These are phyloP conservation scores for Cordyceps cicadae DNA, from an alignment of 2,329 filamentous ascomycete species.

Conservation along the genomic window DNA sequence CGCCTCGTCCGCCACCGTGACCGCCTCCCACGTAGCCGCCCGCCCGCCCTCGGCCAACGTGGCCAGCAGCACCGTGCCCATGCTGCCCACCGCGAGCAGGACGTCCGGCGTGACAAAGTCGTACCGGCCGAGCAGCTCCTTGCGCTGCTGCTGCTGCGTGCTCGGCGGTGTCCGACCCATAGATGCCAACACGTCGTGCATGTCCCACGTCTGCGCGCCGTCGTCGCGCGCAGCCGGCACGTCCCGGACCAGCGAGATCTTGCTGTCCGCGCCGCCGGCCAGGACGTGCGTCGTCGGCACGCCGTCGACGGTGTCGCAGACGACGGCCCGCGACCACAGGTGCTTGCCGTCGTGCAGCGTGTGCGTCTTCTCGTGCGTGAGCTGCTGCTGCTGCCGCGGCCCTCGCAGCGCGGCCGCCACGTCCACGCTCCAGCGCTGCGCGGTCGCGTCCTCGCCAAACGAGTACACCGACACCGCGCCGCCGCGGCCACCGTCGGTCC, in stretches of 20 bases:
- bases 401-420: background rate
- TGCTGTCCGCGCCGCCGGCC: conserved; percentile 82
- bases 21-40: conserved; percentile 35
- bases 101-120: conserved; percentile 47
- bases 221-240: background rate
- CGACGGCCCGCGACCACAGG: conserved; percentile 65
- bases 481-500: background rate
- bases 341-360: conserved; percentile 77
- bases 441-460: conserved; percentile 76
- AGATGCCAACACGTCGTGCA: conserved; percentile 23
- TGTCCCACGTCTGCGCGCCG: conserved; percentile 20
- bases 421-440: conserved; percentile 60
- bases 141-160: conserved; percentile 11
- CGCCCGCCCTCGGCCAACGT: conserved; percentile 20
- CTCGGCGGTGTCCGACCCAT: background rate
- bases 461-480: conserved; percentile 54
- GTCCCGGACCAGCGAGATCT: conserved; percentile 42
- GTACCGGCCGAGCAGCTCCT: conserved; percentile 51
- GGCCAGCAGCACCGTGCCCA: conserved; percentile 49
- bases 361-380: conserved; percentile 40
- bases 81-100: conserved; percentile 51
- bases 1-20: conserved; percentile 25
- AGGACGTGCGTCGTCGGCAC: conserved; percentile 39
- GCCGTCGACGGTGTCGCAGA: conserved; percentile 18
- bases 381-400: conserved; percentile 29